A percentile compares a stretch with the other conserved stretches of the same genome.
Evolutionary conservation across 257 asterid species (phyloP).

Genomic region (Catharanthus roseus): DNA sequence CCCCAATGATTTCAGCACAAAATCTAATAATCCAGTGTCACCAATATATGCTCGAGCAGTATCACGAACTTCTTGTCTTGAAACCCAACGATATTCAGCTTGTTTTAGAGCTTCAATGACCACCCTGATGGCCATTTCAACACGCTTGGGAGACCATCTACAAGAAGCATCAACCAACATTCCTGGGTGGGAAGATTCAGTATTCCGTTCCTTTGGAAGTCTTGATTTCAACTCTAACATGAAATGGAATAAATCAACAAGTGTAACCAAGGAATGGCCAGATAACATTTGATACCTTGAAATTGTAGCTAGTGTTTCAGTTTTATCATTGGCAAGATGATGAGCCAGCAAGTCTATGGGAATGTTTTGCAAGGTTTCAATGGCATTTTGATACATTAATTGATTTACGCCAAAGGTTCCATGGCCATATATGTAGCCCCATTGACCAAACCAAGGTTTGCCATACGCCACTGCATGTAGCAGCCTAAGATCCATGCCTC

Average conservation of each 20-base stretch:
- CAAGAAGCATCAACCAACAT: slow-evolving; percentile 75
- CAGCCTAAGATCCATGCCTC: slow-evolving; percentile 76
- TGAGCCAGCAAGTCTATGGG: slow-evolving; percentile 57
- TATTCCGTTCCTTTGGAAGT: slow-evolving; percentile 46
- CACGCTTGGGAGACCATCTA: slow-evolving; percentile 93
- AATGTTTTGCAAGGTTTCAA: slow-evolving; percentile 50
- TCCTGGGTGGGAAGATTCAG: slow-evolving; percentile 35
- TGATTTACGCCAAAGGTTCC: slow-evolving; percentile 64
- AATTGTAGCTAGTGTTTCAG: slow-evolving; percentile 46
- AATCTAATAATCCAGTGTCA: slow-evolving; percentile 87
- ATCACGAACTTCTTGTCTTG: slow-evolving; percentile 85
- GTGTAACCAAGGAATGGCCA: slow-evolving; percentile 52
- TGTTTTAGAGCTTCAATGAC: slow-evolving; percentile 81
- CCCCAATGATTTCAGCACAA: slow-evolving; percentile 88
- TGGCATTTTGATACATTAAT: slow-evolving; percentile 52
- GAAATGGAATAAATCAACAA: slow-evolving; percentile 63
- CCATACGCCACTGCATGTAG: slow-evolving; percentile 69
- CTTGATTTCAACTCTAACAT: slow-evolving; percentile 59
- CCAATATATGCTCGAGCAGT: slow-evolving; percentile 85
- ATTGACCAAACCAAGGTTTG: slow-evolving; percentile 82
- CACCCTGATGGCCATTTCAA: slow-evolving; percentile 86
- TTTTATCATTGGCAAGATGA: slow-evolving; percentile 26
- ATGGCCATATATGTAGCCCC: slow-evolving; percentile 70
- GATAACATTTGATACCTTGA: slow-evolving; percentile 67
- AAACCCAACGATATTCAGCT: slow-evolving; percentile 75